Conservation (phyloP, 1,139 yeast species). For the Yarrowia galli region DNA sequence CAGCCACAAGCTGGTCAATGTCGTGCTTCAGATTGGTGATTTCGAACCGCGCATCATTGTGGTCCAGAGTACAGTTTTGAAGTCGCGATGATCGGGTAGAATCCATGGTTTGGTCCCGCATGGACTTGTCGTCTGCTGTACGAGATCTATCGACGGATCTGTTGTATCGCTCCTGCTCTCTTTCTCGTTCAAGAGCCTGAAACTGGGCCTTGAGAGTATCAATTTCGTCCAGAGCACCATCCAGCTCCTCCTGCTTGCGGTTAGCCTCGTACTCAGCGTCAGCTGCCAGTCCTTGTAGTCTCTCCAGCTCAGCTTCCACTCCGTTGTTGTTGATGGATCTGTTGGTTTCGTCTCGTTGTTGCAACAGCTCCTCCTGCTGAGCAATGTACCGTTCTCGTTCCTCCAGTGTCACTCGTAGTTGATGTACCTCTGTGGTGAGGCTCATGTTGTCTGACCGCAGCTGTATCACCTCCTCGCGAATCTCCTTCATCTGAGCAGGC, state of each 20-base stretch:
- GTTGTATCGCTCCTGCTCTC: conserved; percentile 23
- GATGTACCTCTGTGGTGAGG: conserved; percentile 31
- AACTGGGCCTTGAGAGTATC: conserved; percentile 25
- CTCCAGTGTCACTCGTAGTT: conserved; percentile 5
- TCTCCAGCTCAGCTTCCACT: conserved; percentile 25
- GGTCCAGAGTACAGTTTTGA: conserved; percentile 13
- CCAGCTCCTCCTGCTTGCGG: conserved; percentile 31
- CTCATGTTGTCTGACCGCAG: conserved; percentile 22
- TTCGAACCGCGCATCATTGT: conserved; percentile 21
- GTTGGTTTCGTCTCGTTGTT: conserved; percentile 20
- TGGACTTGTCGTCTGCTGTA: conserved; percentile 11
- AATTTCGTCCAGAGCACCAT: conserved; percentile 29
- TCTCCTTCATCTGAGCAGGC: conserved; percentile 33
- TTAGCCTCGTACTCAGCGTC: conserved; percentile 24
- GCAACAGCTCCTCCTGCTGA: conserved; percentile 11
- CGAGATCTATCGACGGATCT: conserved; percentile 12
- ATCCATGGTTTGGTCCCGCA: conserved; percentile 17
- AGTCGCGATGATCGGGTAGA: conserved; percentile 1
- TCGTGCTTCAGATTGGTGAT: conserved; percentile 18
- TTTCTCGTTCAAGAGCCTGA: conserved; percentile 1
- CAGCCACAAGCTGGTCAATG: conserved; percentile 26
- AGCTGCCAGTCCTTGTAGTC: conserved; percentile 12
- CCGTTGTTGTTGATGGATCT: conserved; percentile 15
- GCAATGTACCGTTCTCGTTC: conserved; percentile 7
- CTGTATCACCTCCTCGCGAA: conserved; percentile 23